These are phyloP conservation scores for Zygosaccharomyces pseudobailii DNA, from an alignment of 1,139 yeast genomes.

Conservation along the genomic window DNA sequence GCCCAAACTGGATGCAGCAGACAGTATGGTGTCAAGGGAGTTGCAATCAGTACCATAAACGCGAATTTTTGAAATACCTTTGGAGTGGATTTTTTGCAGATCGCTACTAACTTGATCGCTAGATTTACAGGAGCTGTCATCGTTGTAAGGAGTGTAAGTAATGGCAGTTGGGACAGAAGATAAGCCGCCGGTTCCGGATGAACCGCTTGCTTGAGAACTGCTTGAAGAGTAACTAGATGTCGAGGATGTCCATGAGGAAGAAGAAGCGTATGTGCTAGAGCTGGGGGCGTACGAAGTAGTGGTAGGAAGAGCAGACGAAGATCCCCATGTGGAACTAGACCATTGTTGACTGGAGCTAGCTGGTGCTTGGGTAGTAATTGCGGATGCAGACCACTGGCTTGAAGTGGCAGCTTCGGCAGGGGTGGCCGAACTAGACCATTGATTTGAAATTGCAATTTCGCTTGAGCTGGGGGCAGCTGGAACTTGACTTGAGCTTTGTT, in stretches of 20 bases:
- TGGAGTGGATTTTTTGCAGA: slow-evolving; percentile 49
- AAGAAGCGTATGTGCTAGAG: slow-evolving; percentile 7
- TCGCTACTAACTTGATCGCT: slow-evolving; percentile 53
- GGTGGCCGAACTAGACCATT: slow-evolving; percentile 8
- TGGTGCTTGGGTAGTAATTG: slow-evolving; percentile 13
- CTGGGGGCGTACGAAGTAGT: slow-evolving; percentile 13
- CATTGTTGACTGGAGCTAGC: slow-evolving; percentile 1
- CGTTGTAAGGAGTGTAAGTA: slow-evolving; percentile 77
- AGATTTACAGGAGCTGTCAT: slow-evolving; percentile 63
- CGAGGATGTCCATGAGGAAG: slow-evolving; percentile 13
- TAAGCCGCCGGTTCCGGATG: slow-evolving; percentile 25
- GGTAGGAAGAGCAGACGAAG: slow-evolving; percentile 3
- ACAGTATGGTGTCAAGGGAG: slow-evolving; percentile 59
- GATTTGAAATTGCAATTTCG: slow-evolving; percentile 7
- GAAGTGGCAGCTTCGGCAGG: slow-evolving; percentile 14
- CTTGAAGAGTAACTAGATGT: slow-evolving; percentile 8
- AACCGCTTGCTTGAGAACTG: slow-evolving; percentile 2
- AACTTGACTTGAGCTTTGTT: slow-evolving; percentile 12
- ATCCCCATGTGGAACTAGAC: not conserved
- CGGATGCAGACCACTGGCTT: slow-evolving; percentile 5
- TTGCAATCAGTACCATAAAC: slow-evolving; percentile 84
- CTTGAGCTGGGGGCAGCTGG: slow-evolving; percentile 4
- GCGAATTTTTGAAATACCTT: slow-evolving; percentile 64
- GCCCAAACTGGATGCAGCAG: slow-evolving; percentile 57
- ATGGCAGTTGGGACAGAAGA: slow-evolving; percentile 48